phyloP scores from a whole-genome alignment of 257 asterid species.

The Solanum boliviense region DNA sequence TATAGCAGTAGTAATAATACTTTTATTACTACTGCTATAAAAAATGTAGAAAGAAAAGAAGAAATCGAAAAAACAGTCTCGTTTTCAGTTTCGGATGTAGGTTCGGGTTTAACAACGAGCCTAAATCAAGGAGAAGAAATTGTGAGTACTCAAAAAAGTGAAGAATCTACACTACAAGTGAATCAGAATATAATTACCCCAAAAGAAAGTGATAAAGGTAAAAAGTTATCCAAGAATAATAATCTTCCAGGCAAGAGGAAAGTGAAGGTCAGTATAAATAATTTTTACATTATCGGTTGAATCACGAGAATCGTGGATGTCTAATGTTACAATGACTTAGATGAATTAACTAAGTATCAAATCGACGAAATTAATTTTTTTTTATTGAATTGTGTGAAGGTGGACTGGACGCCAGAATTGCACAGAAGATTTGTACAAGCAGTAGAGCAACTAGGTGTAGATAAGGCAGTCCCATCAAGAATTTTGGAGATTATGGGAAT shows the following conservation, averaged over 20 bases:
- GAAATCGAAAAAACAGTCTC: slow-evolving; percentile 14
- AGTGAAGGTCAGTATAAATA: slow-evolving; percentile 43
- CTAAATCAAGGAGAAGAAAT: slow-evolving; percentile 27
- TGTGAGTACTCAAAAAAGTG: slow-evolving; percentile 8
- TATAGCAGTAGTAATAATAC: background rate
- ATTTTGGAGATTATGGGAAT: slow-evolving; percentile 93
- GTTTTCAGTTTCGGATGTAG: slow-evolving; percentile 23
- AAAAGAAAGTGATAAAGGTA: slow-evolving; percentile 26
- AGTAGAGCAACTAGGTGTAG: slow-evolving; percentile 91
- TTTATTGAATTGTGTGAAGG: slow-evolving; percentile 36
- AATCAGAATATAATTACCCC: background rate
- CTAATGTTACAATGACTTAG: background rate
- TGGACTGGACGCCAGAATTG: slow-evolving; percentile 98
- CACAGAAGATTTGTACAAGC: slow-evolving; percentile 86
- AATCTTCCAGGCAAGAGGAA: slow-evolving; percentile 53
- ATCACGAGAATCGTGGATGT: slow-evolving; percentile 12
- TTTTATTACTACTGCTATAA: background rate
- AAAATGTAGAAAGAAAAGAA: slow-evolving; percentile 16
- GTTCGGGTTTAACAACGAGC: slow-evolving; percentile 34
- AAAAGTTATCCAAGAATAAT: slow-evolving; percentile 43
- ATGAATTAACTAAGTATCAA: background rate
- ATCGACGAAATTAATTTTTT: background rate
- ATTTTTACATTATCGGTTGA: background rate
- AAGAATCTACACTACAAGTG: slow-evolving; percentile 7
- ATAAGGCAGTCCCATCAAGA: slow-evolving; percentile 92